Base-by-base conservation (phyloP, 2,329 filamentous ascomycete genomes). In the Fusarium fujikuroi region DNA sequence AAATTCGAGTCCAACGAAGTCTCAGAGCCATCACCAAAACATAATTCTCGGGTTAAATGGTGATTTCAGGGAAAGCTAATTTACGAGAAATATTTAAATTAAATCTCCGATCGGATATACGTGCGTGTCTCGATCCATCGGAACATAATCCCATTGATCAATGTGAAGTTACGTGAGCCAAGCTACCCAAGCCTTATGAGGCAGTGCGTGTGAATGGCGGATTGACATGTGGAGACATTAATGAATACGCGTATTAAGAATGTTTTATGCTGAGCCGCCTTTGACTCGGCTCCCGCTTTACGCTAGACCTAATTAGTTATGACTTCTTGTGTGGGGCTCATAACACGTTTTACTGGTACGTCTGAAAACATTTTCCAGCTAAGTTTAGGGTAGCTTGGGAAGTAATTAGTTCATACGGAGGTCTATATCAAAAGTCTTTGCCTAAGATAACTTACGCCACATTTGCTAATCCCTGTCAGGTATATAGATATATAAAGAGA, bases 1-100 rank as follows among this genome's bases (percentile, higher is more conserved):
- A 40, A 40, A 40, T 11, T 7, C 39, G 19, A 14, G 4, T 32
- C 32, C 32, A 32, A 32, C 32, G 12, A 5, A 32, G 32, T 2
- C 3, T 32, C 30, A 40, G 37, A 21, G 19, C 11, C 37, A 40
- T 12, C 11, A 21, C 4, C 37, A 39, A 12, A 11, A 14, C 1
- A 40, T 14, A 14, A 2, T 32, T 14, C 12, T 21, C 19, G 12
- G 39, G 21, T n/a, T 14, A 40, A 14, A 39, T 11, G 18, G 19
- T 39, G 9, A 10, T 40, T 14, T 9, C 1, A n/a, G 1, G 0
- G 4, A 40, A 40, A 40, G 7, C 0, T 21, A 21, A 40, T 14
- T n/a, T 23, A 43, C 40, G 40, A 23, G 6, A 43, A 43, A 18
- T 18, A 23, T 3, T 2, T 3, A 28, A 19, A 4, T 19, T 14